Conservation (phyloP, 345 rosid genomes). For the Eucalyptus camaldulensis region DNA sequence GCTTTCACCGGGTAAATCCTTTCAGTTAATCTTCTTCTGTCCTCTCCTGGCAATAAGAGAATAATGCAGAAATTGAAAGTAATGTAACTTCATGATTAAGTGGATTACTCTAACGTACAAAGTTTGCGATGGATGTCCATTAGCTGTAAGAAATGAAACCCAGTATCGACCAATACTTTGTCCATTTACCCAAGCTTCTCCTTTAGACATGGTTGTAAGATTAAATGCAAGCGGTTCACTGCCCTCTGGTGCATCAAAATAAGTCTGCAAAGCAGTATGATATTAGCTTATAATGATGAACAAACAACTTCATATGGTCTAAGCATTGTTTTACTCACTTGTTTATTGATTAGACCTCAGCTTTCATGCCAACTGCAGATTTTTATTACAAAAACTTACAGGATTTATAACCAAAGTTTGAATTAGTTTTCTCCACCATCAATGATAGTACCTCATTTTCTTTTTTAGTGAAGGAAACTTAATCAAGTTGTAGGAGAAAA, state of each 20-base stretch:
- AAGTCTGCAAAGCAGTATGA: constrained; percentile 12
- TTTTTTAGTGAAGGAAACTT: neutral
- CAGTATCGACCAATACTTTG: constrained; percentile 81
- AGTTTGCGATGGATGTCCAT: constrained; percentile 55
- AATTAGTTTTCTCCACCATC: neutral
- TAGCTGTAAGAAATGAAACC: constrained; percentile 55
- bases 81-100: neutral
- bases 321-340: neutral
- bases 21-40: neutral
- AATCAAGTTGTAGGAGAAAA: neutral
- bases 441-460: neutral
- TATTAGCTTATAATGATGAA: neutral
- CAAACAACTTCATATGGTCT: neutral
- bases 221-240: constrained; percentile 43
- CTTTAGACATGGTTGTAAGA: constrained; percentile 73
- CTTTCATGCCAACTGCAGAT: neutral
- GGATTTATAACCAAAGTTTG: neutral
- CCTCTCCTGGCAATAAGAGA: neutral
- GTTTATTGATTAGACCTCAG: neutral
- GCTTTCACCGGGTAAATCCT: neutral
- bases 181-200: constrained; percentile 79
- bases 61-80: neutral
- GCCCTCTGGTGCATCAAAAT: constrained; percentile 48
- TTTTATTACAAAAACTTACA: neutral
- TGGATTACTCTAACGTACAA: constrained; percentile 18